These are phyloP conservation scores for Yarrowia divulgata DNA, from an alignment of 805 yeast species.

Conservation along the genomic window DNA sequence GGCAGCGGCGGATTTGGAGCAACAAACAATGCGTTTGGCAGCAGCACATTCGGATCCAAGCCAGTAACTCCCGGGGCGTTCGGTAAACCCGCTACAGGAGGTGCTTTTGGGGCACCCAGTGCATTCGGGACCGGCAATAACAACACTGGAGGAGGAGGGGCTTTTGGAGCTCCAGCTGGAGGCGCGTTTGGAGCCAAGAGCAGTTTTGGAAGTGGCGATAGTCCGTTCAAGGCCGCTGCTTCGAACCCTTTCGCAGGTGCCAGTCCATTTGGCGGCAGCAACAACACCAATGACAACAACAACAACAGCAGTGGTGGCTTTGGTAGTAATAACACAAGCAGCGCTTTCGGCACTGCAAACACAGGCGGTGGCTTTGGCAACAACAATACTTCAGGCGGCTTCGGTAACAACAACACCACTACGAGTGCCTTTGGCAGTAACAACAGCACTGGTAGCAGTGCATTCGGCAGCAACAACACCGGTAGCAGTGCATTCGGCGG, in stretches of 20 bases:
- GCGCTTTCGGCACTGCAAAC: slow-evolving; percentile 16
- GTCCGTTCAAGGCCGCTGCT: slow-evolving; percentile 25
- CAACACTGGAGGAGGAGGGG: background rate
- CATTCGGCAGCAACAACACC: background rate
- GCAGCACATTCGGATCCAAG: slow-evolving; percentile 22
- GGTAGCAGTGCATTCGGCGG: background rate
- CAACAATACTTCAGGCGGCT: background rate
- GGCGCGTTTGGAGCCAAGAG: slow-evolving; percentile 15
- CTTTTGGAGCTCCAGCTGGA: background rate
- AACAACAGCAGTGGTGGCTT: slow-evolving; percentile 1
- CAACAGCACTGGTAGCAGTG: background rate
- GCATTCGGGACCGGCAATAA: slow-evolving; percentile 3
- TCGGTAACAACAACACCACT: background rate
- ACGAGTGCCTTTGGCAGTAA: background rate
- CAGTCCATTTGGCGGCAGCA: slow-evolving; percentile 20
- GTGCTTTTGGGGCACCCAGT: slow-evolving; percentile 5
- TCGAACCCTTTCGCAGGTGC: slow-evolving; percentile 9
- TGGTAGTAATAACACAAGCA: background rate
- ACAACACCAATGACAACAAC: background rate
- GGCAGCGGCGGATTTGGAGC: slow-evolving; percentile 7
- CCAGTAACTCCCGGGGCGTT: slow-evolving; percentile 10
- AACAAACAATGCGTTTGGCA: slow-evolving; percentile 5
- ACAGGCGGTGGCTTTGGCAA: slow-evolving; percentile 35
- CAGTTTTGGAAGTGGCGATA: slow-evolving; percentile 42
- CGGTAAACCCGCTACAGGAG: background rate